A percentile compares a stretch with the other conserved stretches of the same genome.
phyloP scores from a whole-genome alignment of 129 eudicot genomes.

The Glebionis coronaria region DNA sequence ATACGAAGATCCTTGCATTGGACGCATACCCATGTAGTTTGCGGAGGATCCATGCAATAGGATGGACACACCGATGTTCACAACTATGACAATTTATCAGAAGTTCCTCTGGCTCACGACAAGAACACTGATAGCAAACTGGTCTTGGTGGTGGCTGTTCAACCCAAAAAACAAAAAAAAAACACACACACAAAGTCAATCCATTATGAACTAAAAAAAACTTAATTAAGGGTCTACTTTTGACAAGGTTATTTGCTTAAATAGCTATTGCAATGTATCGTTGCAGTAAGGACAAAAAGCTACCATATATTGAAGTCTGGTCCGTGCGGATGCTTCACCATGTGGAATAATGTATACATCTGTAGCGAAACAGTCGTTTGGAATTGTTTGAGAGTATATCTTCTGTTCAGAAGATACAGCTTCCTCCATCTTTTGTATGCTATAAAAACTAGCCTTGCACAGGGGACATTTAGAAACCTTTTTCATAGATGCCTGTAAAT shows the following conservation, averaged over 20 bases:
- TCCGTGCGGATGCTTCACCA: constrained; percentile 22
- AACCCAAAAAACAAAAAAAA: neutral
- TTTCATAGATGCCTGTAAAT: constrained; percentile 54
- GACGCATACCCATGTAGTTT: constrained; percentile 74
- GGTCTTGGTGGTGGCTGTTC: constrained; percentile 36
- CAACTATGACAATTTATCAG: constrained; percentile 60
- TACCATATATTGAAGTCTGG: constrained; percentile 28
- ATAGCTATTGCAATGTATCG: neutral
- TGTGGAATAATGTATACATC: constrained; percentile 65
- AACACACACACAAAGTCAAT: no score
- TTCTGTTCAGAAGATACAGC: constrained; percentile 67
- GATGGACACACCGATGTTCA: constrained; percentile 59
- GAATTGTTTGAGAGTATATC: constrained; percentile 82
- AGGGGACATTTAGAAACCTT: constrained; percentile 81
- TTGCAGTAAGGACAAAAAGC: constrained; percentile 16
- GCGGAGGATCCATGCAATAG: constrained; percentile 82
- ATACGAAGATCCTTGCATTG: constrained; percentile 71
- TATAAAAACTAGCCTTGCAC: constrained; percentile 72
- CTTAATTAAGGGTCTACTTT: no score
- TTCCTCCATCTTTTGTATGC: constrained; percentile 78
- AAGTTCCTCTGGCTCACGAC: constrained; percentile 73
- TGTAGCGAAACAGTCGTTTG: constrained; percentile 35
- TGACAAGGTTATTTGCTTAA: no score
- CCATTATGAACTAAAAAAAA: no score
- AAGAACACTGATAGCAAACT: constrained; percentile 59